phyloP scores from a whole-genome alignment of 495 filamentous ascomycete species.

The Penicillium bialowiezense region DNA sequence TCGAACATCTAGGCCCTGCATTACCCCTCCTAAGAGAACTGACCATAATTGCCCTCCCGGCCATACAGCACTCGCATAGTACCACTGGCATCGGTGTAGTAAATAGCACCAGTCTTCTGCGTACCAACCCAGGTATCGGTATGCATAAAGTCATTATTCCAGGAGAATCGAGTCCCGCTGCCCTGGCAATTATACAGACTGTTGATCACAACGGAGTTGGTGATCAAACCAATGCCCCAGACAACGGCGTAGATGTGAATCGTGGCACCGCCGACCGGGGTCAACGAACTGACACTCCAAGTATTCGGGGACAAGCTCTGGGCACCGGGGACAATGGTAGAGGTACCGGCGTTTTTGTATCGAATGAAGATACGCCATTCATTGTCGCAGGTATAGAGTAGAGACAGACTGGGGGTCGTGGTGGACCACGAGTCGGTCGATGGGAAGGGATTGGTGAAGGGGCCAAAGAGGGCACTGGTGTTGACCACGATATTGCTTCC shows the following conservation, averaged over 20 bases:
- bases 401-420: neutral
- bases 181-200: neutral
- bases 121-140: constrained; percentile 5
- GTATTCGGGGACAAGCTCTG: neutral
- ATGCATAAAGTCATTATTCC: neutral
- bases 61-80: constrained; percentile 1
- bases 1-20: too few relatives aligned
- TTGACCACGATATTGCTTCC: neutral
- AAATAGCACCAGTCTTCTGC: constrained; percentile 6
- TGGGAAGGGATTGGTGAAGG: constrained; percentile 3
- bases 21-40: neutral
- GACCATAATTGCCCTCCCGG: neutral
- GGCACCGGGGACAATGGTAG: neutral
- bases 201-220: neutral
- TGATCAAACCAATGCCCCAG: constrained; percentile 4
- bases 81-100: constrained; percentile 1
- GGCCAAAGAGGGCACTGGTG: neutral
- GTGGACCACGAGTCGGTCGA: neutral
- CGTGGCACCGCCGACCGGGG: neutral
- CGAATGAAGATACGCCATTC: neutral
- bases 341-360: neutral
- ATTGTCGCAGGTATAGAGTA: neutral
- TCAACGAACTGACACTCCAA: neutral
- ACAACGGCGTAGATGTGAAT: constrained; percentile 6
- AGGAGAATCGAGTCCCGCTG: neutral